Percentiles rank a stretch among this genome's conserved stretches.
These are phyloP conservation scores for Vararia minispora DNA, from an alignment of 768 basidiomycete genomes.

Conservation along the genomic window DNA sequence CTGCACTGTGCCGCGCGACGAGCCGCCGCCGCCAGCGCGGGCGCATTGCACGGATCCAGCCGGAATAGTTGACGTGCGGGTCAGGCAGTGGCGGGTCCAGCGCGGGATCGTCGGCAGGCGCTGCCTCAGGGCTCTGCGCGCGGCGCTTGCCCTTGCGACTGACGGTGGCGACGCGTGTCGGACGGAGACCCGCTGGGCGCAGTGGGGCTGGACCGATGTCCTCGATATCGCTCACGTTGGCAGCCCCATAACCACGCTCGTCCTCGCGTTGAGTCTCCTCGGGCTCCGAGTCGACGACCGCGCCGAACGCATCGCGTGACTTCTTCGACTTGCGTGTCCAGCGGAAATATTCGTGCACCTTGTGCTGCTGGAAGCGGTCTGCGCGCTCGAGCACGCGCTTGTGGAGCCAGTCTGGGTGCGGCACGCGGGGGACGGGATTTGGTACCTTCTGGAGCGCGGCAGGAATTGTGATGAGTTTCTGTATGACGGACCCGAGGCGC, in stretches of 20 bases:
- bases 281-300: slow-evolving; percentile 21
- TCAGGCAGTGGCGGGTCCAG: slow-evolving; percentile 42
- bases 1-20: slow-evolving; percentile 33
- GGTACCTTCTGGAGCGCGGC: slow-evolving; percentile 96
- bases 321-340: too few species aligned
- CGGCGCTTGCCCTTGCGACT: slow-evolving; percentile 35
- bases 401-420: slow-evolving; percentile 96
- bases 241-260: too few species aligned
- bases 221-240: slow-evolving; percentile 46
- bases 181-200: too few species aligned
- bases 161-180: slow-evolving; percentile 45
- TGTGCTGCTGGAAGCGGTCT: slow-evolving; percentile 98
- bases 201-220: slow-evolving; percentile 28
- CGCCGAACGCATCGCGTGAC: too few species aligned
- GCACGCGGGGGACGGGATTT: slow-evolving; percentile 92
- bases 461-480: slow-evolving; percentile 98
- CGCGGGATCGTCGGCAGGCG: slow-evolving; percentile 17
- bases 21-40: slow-evolving; percentile 63
- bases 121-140: slow-evolving; percentile 31
- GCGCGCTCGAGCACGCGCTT: slow-evolving; percentile 79
- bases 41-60: slow-evolving; percentile 69
- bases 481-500: slow-evolving; percentile 92
- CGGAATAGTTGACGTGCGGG: slow-evolving; percentile 52
- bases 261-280: slow-evolving; percentile 20
- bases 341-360: slow-evolving; percentile 90